phyloP scores from a whole-genome alignment of 164 flowering plant species.

The Annona cherimola region DNA sequence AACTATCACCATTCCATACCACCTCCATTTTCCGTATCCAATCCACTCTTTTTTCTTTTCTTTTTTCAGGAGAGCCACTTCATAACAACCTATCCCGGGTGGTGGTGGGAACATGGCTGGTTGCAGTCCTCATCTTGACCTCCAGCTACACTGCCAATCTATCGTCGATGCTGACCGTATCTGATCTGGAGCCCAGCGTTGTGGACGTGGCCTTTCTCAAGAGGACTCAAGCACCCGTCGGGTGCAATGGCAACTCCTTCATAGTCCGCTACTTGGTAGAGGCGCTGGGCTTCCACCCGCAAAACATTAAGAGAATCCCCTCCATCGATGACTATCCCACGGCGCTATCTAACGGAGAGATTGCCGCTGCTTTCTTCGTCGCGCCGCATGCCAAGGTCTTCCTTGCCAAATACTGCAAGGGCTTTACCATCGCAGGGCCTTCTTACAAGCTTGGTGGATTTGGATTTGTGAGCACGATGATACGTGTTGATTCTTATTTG shows the following conservation, averaged over 20 bases:
- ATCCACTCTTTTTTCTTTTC: no score
- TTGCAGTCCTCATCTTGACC: constrained; percentile 19
- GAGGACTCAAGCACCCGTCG: constrained; percentile 25
- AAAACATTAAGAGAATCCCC: constrained; percentile 14
- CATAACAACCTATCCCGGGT: constrained; percentile 17
- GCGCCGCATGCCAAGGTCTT: constrained; percentile 33
- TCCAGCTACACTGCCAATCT: constrained; percentile 25
- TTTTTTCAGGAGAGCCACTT: constrained; percentile 12
- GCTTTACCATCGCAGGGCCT: constrained; percentile 19
- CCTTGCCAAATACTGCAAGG: constrained; percentile 23
- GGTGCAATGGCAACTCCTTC: constrained; percentile 31
- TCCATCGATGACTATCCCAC: constrained; percentile 20
- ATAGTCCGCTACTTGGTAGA: constrained; percentile 16
- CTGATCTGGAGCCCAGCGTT: constrained; percentile 35
- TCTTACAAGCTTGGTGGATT: constrained; percentile 16
- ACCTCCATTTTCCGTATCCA: no score
- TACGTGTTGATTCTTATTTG: no score
- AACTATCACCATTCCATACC: no score
- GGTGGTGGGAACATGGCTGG: constrained; percentile 23
- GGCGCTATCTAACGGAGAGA: constrained; percentile 23
- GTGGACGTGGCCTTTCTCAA: constrained; percentile 25
- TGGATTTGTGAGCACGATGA: constrained; percentile 15
- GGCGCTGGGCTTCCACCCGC: constrained; percentile 11
- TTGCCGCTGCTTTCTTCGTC: constrained; percentile 40
- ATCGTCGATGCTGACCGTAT: constrained; percentile 22